Conservation (phyloP, 495 filamentous ascomycete species). For the Chaetomium cochliodes region DNA sequence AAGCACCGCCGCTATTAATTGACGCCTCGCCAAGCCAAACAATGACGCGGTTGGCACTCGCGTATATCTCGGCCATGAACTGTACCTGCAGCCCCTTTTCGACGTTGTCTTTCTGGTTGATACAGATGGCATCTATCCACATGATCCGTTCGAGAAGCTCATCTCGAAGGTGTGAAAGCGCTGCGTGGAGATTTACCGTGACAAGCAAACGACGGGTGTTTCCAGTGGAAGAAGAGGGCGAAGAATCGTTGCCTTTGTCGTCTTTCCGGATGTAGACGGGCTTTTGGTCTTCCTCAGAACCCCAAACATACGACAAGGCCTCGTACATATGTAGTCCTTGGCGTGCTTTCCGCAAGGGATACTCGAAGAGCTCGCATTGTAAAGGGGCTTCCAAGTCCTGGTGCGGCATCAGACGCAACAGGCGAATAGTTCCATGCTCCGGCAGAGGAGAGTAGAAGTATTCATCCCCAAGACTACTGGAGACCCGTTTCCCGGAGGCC, state of each 20-base stretch:
- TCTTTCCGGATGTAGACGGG: neutral
- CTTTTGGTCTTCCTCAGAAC: neutral
- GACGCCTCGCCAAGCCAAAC: neutral
- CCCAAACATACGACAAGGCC: slow-evolving; percentile 8
- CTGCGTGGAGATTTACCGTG: neutral
- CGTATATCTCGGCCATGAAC: neutral
- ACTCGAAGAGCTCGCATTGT: slow-evolving; percentile 10
- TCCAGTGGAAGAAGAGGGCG: too few relatives aligned
- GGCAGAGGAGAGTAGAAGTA: neutral
- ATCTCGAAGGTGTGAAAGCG: neutral
- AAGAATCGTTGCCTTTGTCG: neutral
- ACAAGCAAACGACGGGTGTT: neutral
- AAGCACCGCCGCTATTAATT: neutral
- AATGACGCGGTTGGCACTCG: neutral
- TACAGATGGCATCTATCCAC: slow-evolving; percentile 2
- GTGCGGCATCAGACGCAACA: slow-evolving; percentile 9
- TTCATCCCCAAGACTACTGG: neutral
- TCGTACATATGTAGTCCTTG: slow-evolving; percentile 1
- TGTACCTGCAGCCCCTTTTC: neutral
- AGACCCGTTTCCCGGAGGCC: too few relatives aligned
- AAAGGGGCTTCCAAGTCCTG: neutral
- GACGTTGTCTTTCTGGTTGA: neutral
- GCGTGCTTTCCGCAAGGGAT: neutral
- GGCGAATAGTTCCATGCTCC: neutral
- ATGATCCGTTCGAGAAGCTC: neutral